Base-by-base conservation (phyloP, 345 rosid species). In the Melaleuca alternifolia region DNA sequence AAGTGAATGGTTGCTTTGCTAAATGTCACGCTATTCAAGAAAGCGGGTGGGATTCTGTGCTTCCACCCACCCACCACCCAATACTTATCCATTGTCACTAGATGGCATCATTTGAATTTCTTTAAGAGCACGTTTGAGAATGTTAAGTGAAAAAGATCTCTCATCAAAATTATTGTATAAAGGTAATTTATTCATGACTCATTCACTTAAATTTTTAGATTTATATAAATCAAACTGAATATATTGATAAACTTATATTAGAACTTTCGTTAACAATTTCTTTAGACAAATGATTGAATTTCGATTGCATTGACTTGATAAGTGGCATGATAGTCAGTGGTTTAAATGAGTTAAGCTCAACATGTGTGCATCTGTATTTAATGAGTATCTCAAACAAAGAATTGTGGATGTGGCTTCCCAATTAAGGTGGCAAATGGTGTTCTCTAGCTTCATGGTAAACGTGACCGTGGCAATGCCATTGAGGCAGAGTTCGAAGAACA, bases 291-390 rank as follows among this genome's bases (percentile, higher is more conserved):
- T 33, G 24, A 65, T 65, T 65, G 6, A 16, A 65, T 46, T 65
- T 65, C 0, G 24, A 8, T 1, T 33, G 0, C 1, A 5, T 65
- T 37, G 79, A 65, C 24, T 6, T 2, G 18, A 18, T 65, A 65
- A 65, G 3, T 8, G n/a, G 11, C 16, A 65, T 10, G 24, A 16
- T 33, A 18, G 3, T 6, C 0, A 0, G 33, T 65, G 77, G 11
- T 62, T 62, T 62, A 8, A 30, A 3, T 62, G 77, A 23, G 20
- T 65, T 3, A 0, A 5, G 44, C 24, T 3, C 12, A 8, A 65
- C 23, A 5, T 37, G 79, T 37, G 23, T 71, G 12, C 5, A 37
- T 71, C 24, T 33, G 4, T 12, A 18, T 71, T 1, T 37, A 0
- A 4, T 18, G 12, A 2, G 46, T 33, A 33, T 65, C 46, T 65